Conservation (phyloP, 2,329 filamentous ascomycete genomes). For the Rachicladosporium sp. region DNA sequence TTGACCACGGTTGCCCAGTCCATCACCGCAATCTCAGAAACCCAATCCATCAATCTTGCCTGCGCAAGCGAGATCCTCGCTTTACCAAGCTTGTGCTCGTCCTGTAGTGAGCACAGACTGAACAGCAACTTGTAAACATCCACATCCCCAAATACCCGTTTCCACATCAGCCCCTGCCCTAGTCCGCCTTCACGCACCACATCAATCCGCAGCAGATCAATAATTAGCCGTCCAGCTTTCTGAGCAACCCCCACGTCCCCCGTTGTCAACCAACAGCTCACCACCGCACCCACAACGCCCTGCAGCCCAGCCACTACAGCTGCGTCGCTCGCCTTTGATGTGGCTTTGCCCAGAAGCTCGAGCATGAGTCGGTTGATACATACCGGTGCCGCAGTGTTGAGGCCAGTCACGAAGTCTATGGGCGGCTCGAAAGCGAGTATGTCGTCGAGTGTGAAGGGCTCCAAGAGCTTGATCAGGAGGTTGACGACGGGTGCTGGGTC, state of each 20-base stretch:
- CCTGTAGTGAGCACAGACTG: slow-evolving; percentile 38
- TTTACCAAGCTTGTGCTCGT: slow-evolving; percentile 31
- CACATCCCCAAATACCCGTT: slow-evolving; percentile 47
- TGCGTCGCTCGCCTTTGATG: slow-evolving; percentile 38
- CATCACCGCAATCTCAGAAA: slow-evolving; percentile 40
- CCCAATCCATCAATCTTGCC: slow-evolving; percentile 46
- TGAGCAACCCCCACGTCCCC: slow-evolving; percentile 43
- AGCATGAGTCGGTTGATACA: slow-evolving; percentile 40
- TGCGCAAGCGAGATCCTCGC: slow-evolving; percentile 47
- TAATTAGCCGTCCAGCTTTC: slow-evolving; percentile 40
- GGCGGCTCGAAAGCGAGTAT: slow-evolving; percentile 35
- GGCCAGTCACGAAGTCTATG: slow-evolving; percentile 43
- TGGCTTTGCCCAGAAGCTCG: slow-evolving; percentile 44
- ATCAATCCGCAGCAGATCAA: slow-evolving; percentile 41
- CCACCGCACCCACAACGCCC: slow-evolving; percentile 41
- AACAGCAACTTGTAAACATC: slow-evolving; percentile 47
- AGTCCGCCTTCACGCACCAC: slow-evolving; percentile 17
- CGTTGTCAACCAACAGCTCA: slow-evolving; percentile 48
- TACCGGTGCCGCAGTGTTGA: slow-evolving; percentile 31
- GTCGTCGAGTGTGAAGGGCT: slow-evolving; percentile 38
- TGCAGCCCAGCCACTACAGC: slow-evolving; percentile 46
- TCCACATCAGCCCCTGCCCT: slow-evolving; percentile 47
- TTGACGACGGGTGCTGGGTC: slow-evolving; percentile 44
- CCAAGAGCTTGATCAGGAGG: slow-evolving; percentile 39
- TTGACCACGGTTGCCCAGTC: slow-evolving; percentile 43